Evolutionary conservation across 768 basidiomycete species (phyloP).

Genomic region (Leccinum variicolor): DNA sequence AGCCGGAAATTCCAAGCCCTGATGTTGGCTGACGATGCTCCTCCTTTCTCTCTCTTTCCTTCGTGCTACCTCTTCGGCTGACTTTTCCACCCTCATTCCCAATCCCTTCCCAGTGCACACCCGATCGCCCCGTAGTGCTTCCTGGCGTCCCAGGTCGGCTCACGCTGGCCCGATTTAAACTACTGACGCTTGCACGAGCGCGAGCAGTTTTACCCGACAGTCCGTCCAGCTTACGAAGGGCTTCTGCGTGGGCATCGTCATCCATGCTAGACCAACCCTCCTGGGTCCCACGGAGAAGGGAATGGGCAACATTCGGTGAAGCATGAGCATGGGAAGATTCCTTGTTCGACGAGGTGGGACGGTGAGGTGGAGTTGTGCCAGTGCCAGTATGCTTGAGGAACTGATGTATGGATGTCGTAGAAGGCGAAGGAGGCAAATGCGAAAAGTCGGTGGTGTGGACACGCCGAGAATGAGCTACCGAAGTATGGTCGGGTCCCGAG

Average conservation of each 20-base stretch:
- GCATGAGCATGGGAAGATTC: constrained; percentile 40
- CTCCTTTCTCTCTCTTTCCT: constrained; percentile 46
- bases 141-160: constrained; percentile 77
- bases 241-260: constrained; percentile 87
- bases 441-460: constrained; percentile 78
- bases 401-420: constrained; percentile 85
- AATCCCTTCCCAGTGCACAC: constrained; percentile 76
- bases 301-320: constrained; percentile 72
- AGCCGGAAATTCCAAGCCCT: constrained; percentile 35
- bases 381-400: constrained; percentile 60
- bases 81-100: constrained; percentile 35
- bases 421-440: constrained; percentile 87
- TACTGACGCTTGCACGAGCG: constrained; percentile 73
- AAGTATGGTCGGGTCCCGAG: constrained; percentile 48
- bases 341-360: constrained; percentile 38
- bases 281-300: constrained; percentile 80
- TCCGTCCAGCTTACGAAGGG: constrained; percentile 90
- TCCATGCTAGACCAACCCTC: constrained; percentile 88
- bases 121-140: constrained; percentile 44
- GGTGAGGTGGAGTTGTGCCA: constrained; percentile 34
- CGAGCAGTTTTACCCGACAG: constrained; percentile 72
- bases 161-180: constrained; percentile 60
- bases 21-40: constrained; percentile 24
- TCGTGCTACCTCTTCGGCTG: constrained; percentile 36
- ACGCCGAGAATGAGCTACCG: constrained; percentile 51